These are phyloP conservation scores for Barbatosphaeria neglecta DNA, from an alignment of 495 filamentous ascomycete genomes.

Conservation along the genomic window DNA sequence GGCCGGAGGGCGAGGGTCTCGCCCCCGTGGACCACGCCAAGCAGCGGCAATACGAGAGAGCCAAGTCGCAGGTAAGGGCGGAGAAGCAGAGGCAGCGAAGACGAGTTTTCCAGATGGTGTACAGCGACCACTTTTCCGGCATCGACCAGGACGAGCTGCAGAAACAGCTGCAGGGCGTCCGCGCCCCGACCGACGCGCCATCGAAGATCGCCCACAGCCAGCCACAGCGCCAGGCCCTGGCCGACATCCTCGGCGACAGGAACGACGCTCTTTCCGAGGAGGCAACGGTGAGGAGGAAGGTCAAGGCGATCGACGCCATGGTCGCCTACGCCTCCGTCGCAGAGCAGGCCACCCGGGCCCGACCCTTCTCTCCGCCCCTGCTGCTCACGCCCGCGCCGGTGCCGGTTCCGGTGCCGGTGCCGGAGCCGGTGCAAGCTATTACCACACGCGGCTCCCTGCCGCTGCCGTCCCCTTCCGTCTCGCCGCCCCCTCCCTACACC, in stretches of 20 bases:
- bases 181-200: neutral
- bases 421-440: neutral
- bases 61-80: slow-evolving; percentile 2
- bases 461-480: neutral
- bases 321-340: slow-evolving; percentile 3
- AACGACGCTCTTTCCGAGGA: slow-evolving; percentile 4
- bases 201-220: slow-evolving; percentile 1
- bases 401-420: neutral
- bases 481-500: neutral
- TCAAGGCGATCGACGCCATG: slow-evolving; percentile 6
- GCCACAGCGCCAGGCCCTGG: slow-evolving; percentile 1
- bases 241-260: slow-evolving; percentile 1
- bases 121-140: slow-evolving; percentile 2
- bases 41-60: slow-evolving; percentile 1
- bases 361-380: too few species aligned
- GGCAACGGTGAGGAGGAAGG: slow-evolving; percentile 1
- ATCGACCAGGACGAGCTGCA: slow-evolving; percentile 6
- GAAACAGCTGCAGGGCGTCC: slow-evolving; percentile 4
- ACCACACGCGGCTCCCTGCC: neutral
- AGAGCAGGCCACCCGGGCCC: neutral
- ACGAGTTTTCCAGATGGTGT: slow-evolving; percentile 2
- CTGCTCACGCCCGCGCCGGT: too few species aligned
- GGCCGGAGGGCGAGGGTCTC: slow-evolving; percentile 1
- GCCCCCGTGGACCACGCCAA: neutral
- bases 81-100: slow-evolving; percentile 5